Evolutionary conservation across 2,329 filamentous ascomycete species (phyloP), one percentile per base, ranked within the genome.

Genomic region (Colletotrichum cordylinicola): DNA sequence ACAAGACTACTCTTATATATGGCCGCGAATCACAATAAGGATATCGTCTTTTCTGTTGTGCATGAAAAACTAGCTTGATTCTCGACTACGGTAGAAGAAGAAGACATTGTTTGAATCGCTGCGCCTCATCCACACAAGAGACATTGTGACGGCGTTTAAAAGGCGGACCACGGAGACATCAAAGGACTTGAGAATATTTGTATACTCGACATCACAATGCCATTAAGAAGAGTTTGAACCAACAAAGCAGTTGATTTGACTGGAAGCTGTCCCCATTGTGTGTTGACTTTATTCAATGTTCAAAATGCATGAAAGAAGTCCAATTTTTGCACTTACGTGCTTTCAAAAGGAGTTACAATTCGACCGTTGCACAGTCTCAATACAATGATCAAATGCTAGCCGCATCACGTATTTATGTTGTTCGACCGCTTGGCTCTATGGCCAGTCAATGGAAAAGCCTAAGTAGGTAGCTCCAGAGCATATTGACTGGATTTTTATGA

Each of bases 311-410:
- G 29, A 35, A 37, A 33, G 29, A 24, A 35, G 27, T 8, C 6
- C 16, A 9, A 24, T 1, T 7, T 13, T 12, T 8, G 18, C 3
- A 1, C 7, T 10, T 8, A 15, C 10, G 2, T 8, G n/a, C 31
- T 35, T 13, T 16, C 7, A 9, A 8, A 21, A 31, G 5, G 15
- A 1, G 10, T 52, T 12, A 52, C 1, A 52, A 21, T 52, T 4
- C n/a, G 13, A 52, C 12, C 2, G n/a, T 52, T 4, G n/a, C 1
- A 21, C n/a, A 21, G 6, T 7, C n/a, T 21, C 43, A 52, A 21
- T 21, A 21, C 10, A 8, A 21, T 52, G 6, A 21, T 4, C 43
- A 13, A 24, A 52, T 21, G n/a, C 10, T 21, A 21, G 10, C n/a
- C 13, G 8, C 10, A 24, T 21, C 6, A 3, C 12, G 9, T 13